Conservation (phyloP, 2,329 filamentous ascomycete species). For the Cyphellophora europaea region DNA sequence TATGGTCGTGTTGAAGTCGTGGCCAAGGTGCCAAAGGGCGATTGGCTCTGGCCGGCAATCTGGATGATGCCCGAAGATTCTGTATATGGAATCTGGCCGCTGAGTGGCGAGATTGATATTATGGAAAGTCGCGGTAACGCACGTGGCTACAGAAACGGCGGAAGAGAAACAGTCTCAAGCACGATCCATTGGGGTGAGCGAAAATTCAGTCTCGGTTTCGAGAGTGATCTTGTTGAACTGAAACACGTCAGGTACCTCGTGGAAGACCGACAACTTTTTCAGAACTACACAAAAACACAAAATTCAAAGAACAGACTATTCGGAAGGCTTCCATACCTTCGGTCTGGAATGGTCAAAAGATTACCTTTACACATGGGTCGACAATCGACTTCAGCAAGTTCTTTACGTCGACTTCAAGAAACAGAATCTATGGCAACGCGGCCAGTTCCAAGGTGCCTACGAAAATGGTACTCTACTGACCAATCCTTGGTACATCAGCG, state of each 20-base stretch:
- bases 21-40: constrained; percentile 42
- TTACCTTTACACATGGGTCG: constrained; percentile 46
- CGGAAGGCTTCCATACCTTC: constrained; percentile 38
- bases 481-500: constrained; percentile 36
- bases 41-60: constrained; percentile 48
- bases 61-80: constrained; percentile 42
- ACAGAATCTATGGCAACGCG: constrained; percentile 28
- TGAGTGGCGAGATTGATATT: constrained; percentile 46
- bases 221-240: constrained; percentile 5
- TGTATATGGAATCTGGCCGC: constrained; percentile 43
- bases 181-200: constrained; percentile 39
- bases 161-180: constrained; percentile 34
- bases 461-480: constrained; percentile 33
- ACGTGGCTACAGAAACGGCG: constrained; percentile 27
- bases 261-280: constrained; percentile 21
- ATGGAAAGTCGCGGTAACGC: constrained; percentile 41
- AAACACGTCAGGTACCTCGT: constrained; percentile 12
- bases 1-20: constrained; percentile 47
- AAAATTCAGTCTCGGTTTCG: constrained; percentile 3
- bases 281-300: constrained; percentile 21
- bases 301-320: constrained; percentile 21
- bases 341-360: constrained; percentile 44
- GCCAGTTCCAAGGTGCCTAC: constrained; percentile 31
- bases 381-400: constrained; percentile 22
- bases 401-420: constrained; percentile 21